A percentile compares a stretch with the other conserved stretches of the same genome.
phyloP scores from a whole-genome alignment of 805 yeast genomes.

The Ogataea paradorogensis region DNA sequence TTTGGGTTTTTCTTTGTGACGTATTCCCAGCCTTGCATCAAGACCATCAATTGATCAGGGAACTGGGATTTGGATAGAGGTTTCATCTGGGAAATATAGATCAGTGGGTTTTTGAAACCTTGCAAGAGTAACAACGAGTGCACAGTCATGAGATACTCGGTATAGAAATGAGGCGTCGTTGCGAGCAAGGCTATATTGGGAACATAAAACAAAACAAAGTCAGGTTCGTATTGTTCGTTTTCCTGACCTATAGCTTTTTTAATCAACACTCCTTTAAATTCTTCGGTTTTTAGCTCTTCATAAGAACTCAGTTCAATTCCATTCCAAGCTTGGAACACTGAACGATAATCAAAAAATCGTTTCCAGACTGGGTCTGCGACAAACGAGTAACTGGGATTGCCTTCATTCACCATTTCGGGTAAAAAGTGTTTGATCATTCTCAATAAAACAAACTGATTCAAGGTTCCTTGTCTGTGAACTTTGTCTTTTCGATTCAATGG shows the following conservation, averaged over 20 bases:
- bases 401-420: slow-evolving; percentile 14
- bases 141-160: slow-evolving; percentile 43
- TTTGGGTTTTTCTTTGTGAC: slow-evolving; percentile 22
- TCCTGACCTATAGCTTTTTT: slow-evolving; percentile 24
- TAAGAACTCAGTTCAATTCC: slow-evolving; percentile 34
- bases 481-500: slow-evolving; percentile 31
- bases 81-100: slow-evolving; percentile 36
- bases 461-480: slow-evolving; percentile 31
- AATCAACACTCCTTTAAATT: slow-evolving; percentile 23
- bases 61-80: slow-evolving; percentile 19
- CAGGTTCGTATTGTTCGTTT: slow-evolving; percentile 34
- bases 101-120: slow-evolving; percentile 49
- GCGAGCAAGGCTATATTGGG: slow-evolving; percentile 43
- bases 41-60: slow-evolving; percentile 28
- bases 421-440: slow-evolving; percentile 21
- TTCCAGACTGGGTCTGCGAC: slow-evolving; percentile 33
- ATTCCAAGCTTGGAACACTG: slow-evolving; percentile 32
- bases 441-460: slow-evolving; percentile 26
- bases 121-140: slow-evolving; percentile 42
- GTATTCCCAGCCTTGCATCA: slow-evolving; percentile 34
- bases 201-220: slow-evolving; percentile 41
- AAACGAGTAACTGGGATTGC: slow-evolving; percentile 26
- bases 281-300: slow-evolving; percentile 15
- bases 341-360: slow-evolving; percentile 30
- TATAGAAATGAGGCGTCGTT: slow-evolving; percentile 38